These are phyloP conservation scores for Aplosporella prunicola DNA, from an alignment of 2,329 filamentous ascomycete genomes.

Conservation along the genomic window DNA sequence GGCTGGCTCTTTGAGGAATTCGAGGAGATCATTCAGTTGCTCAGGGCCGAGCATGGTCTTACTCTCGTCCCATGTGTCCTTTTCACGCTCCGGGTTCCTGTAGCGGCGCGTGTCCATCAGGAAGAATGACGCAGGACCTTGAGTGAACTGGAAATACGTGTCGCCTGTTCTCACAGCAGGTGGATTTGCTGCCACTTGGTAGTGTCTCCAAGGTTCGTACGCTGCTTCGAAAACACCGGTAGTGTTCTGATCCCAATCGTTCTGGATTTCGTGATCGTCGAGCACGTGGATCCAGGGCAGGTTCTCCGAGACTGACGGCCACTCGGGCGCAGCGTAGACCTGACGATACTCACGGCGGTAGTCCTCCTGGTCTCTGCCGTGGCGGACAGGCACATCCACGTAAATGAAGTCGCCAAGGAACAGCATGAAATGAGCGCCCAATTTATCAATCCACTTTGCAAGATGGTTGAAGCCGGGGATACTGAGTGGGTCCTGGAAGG, in stretches of 20 bases:
- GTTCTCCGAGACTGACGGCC: constrained; percentile 63
- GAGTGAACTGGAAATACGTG: constrained; percentile 82
- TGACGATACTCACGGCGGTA: constrained; percentile 90
- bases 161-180: constrained; percentile 52
- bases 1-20: constrained; percentile 64
- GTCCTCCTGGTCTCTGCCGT: constrained; percentile 61
- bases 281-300: constrained; percentile 97
- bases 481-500: constrained; percentile 69
- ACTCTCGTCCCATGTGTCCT: constrained; percentile 49
- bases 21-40: constrained; percentile 71
- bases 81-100: constrained; percentile 56
- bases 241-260: constrained; percentile 80
- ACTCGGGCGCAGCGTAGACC: constrained; percentile 92
- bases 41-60: constrained; percentile 82
- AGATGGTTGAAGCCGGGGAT: constrained; percentile 74
- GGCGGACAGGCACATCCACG: constrained; percentile 73
- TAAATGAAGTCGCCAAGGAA: constrained; percentile 84
- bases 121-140: constrained; percentile 90
- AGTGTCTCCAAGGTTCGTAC: constrained; percentile 75
- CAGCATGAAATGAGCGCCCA: constrained; percentile 64
- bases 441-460: constrained; percentile 57
- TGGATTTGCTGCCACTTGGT: constrained; percentile 78
- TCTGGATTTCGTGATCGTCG: constrained; percentile 92
- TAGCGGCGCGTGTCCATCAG: constrained; percentile 87
- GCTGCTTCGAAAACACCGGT: constrained; percentile 73